phyloP scores from a whole-genome alignment of 2,329 filamentous ascomycete genomes.

The Alternaria triticimaculans region DNA sequence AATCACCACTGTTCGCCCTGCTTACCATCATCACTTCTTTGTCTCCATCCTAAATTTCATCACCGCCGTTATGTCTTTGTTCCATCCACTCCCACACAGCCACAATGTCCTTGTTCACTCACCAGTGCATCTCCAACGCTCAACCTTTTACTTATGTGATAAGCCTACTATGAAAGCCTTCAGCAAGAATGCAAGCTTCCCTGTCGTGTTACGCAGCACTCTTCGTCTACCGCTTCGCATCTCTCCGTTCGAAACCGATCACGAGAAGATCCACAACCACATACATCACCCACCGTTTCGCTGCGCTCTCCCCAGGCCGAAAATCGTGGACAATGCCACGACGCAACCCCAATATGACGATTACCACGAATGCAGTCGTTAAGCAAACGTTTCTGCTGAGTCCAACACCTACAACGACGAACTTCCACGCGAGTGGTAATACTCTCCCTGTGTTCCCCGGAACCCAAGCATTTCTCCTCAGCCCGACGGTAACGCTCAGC shows the following conservation, averaged over 20 bases:
- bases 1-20: neutral
- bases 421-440: neutral
- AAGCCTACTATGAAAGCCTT: neutral
- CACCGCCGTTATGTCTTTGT: neutral
- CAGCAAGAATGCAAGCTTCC: neutral
- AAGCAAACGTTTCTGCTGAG: conserved; percentile 9
- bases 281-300: neutral
- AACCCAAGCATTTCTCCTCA: conserved; percentile 1
- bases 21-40: neutral
- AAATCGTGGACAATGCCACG: neutral
- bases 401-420: neutral
- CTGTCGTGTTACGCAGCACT: neutral
- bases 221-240: neutral
- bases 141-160: neutral
- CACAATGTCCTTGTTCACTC: neutral
- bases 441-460: neutral
- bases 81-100: neutral
- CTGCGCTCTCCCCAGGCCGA: neutral
- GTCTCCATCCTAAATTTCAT: neutral
- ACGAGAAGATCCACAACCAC: neutral
- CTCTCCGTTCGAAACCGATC: neutral
- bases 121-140: neutral
- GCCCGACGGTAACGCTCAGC: neutral
- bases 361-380: neutral
- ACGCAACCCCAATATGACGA: neutral